Evolutionary conservation across 1,284 basidiomycete species (phyloP).

Genomic region (Fomitopsis betulina): DNA sequence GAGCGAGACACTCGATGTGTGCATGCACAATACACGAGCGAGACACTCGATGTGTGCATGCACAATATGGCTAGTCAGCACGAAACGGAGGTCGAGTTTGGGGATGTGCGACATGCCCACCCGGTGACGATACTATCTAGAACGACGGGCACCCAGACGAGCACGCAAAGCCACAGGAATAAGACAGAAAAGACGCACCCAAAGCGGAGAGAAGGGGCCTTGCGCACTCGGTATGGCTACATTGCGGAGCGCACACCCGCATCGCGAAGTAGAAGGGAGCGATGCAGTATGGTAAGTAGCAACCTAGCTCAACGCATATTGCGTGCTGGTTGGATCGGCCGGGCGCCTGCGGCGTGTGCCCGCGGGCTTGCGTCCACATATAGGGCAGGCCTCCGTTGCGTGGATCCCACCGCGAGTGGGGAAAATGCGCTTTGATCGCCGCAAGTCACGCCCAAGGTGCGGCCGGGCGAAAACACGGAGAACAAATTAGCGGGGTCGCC

Average conservation of each 20-base stretch:
- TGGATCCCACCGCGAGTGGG: not conserved
- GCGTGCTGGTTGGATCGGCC: not conserved
- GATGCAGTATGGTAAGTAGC: not conserved
- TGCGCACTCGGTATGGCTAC: not conserved
- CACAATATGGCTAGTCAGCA: too few species aligned
- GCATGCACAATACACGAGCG: too few species aligned
- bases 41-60: too few species aligned
- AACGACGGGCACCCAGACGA: not conserved
- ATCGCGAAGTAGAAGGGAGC: not conserved
- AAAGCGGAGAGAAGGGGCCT: not conserved
- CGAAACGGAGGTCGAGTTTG: too few species aligned
- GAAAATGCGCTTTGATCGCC: constrained; percentile 1
- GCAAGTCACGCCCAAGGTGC: not conserved
- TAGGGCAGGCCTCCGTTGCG: not conserved
- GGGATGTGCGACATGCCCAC: too few species aligned
- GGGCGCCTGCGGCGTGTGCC: not conserved
- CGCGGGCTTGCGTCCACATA: not conserved
- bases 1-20: too few species aligned
- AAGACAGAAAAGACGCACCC: not conserved
- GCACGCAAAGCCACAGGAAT: not conserved
- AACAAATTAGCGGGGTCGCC: not conserved
- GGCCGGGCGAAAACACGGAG: not conserved
- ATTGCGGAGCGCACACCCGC: not conserved
- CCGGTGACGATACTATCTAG: too few species aligned
- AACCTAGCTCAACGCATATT: not conserved